Conservation (phyloP, 805 yeast species). For the Jamesozyma rosinii region DNA sequence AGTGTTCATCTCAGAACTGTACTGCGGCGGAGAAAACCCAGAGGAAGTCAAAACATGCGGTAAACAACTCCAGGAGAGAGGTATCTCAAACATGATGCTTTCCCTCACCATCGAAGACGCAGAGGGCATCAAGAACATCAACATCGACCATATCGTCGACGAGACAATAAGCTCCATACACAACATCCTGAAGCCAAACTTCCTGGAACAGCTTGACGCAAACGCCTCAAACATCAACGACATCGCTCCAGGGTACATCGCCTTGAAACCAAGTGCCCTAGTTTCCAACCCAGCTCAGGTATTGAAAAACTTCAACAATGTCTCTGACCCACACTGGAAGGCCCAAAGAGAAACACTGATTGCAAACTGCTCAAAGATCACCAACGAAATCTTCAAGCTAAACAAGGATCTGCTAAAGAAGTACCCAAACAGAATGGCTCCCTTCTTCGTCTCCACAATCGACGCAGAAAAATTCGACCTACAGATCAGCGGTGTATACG, state of each 20-base stretch:
- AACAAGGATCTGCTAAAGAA: constrained; percentile 40
- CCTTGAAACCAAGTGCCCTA: constrained; percentile 88
- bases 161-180: constrained; percentile 61
- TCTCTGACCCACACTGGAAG: constrained; percentile 41
- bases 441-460: constrained; percentile 67
- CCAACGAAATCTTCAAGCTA: constrained; percentile 45
- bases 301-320: constrained; percentile 44
- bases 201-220: constrained; percentile 40
- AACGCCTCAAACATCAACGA: constrained; percentile 42
- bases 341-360: constrained; percentile 48
- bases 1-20: constrained; percentile 66
- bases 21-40: constrained; percentile 83
- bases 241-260: constrained; percentile 86
- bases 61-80: constrained; percentile 52
- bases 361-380: constrained; percentile 54
- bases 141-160: constrained; percentile 45
- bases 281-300: constrained; percentile 68
- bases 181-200: constrained; percentile 61
- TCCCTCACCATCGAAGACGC: constrained; percentile 89
- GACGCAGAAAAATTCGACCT: constrained; percentile 88
- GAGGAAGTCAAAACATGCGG: constrained; percentile 67
- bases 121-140: constrained; percentile 58
- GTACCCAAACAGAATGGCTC: constrained; percentile 59
- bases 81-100: constrained; percentile 91
- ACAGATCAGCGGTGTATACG: constrained; percentile 79